Evolutionary conservation across 495 filamentous ascomycete species (phyloP).

Genomic region (Chaetomium cochliodes): DNA sequence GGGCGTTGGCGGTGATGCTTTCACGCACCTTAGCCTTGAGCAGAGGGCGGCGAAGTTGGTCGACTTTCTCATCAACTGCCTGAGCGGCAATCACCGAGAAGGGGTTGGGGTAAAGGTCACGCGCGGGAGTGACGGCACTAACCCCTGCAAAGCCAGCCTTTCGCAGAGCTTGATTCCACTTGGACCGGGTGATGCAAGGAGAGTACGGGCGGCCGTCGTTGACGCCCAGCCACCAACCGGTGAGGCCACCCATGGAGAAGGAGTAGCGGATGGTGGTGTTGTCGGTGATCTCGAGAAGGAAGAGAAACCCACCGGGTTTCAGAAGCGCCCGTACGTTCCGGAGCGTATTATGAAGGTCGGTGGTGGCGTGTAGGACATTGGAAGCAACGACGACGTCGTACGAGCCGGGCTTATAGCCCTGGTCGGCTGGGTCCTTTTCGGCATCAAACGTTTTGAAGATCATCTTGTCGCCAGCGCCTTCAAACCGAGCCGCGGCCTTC

Average conservation of each 20-base stretch:
- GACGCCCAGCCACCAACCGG: background rate
- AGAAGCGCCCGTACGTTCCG: background rate
- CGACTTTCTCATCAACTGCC: background rate
- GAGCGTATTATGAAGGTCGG: background rate
- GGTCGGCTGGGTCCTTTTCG: background rate
- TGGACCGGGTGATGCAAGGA: background rate
- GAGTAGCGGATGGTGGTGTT: background rate
- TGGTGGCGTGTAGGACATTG: background rate
- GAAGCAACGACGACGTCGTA: constrained; percentile 7
- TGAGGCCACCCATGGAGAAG: background rate
- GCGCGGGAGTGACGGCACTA: background rate
- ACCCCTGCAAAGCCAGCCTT: constrained; percentile 3
- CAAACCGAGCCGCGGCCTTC: background rate
- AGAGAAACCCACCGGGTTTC: constrained; percentile 3
- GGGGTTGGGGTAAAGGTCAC: background rate
- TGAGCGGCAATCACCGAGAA: background rate
- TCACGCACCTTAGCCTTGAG: background rate
- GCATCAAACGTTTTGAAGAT: background rate
- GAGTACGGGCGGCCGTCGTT: constrained; percentile 1
- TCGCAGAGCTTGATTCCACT: background rate
- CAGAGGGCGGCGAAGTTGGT: background rate
- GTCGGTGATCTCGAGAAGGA: background rate
- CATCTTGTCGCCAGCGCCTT: background rate
- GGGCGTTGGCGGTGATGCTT: background rate
- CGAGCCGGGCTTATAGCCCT: background rate